Evolutionary conservation across 345 rosid species (phyloP), one percentile per base, ranked within the genome.

Genomic region (Euphorbia lathyris): DNA sequence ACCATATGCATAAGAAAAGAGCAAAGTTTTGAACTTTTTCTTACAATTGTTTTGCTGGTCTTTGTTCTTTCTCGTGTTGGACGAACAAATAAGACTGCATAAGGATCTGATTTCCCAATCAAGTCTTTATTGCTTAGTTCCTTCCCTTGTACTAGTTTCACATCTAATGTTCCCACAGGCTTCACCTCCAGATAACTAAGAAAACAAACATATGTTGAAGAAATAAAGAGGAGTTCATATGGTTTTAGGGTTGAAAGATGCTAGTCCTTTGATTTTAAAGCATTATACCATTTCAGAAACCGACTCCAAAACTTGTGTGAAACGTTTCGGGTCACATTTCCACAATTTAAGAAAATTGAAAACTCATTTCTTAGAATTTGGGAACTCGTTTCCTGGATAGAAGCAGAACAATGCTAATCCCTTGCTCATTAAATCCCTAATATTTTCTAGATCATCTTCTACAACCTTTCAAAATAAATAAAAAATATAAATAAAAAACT

Each of bases 51-150:
- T 79, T 80, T 95, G 82, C 97, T 95, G 68, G 84, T 92, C 59
- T 84, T 85, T 56, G 71, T 92, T 85, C 79, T 86, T 70, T 86
- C 81, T 7, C 78, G 88, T 51, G 92, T 68, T 4, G 99, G 99
- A 16, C 99, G 97, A 58, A 95, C 57, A 64, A 87, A 92, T 32
- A 91, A 45, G 43, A 85, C 85, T 63, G 87, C 96, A 67, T 69
- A 95, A 40, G 99, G 97, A 84, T 95, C 99, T 2, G 99, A 92
- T 82, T 92, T 95, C 63, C 97, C 97, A 29, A 95, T 74, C 4
- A 95, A 19, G 83, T 95, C 97, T 83, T 91, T 94, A 73, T 94
- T 91, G 38, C 86, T 73, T 62, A 94, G 80, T 12, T 85, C 98
- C 60, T 88, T 91, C 60, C 89, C 98, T 81, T 90, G 97, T 66